These are phyloP conservation scores for Coccomyxa subellipsoidea DNA, from an alignment of 163 green algal species.

Conservation along the genomic window DNA sequence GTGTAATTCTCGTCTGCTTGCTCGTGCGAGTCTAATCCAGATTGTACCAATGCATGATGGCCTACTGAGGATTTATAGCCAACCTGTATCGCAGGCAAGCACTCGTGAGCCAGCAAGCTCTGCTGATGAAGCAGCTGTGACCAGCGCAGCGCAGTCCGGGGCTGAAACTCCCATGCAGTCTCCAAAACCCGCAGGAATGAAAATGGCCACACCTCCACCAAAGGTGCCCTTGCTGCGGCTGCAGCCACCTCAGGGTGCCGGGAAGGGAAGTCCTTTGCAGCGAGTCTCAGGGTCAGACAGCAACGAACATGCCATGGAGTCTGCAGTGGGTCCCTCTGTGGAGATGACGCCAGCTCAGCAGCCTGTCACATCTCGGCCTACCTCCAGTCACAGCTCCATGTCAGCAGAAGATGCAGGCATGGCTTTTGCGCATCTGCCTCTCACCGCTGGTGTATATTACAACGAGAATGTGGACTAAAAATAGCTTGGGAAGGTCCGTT, in stretches of 20 bases:
- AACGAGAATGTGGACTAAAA: too few species aligned
- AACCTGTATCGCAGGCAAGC: not conserved
- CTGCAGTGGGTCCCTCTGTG: not conserved
- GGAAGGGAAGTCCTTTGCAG: not conserved
- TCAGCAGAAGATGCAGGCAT: not conserved
- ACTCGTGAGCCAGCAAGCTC: not conserved
- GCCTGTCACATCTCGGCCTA: not conserved
- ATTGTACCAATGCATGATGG: not conserved
- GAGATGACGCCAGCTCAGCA: not conserved
- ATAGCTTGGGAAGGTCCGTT: too few species aligned
- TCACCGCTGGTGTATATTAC: too few species aligned
- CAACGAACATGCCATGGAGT: not conserved
- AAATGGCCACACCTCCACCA: slow-evolving; percentile 2
- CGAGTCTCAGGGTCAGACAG: not conserved
- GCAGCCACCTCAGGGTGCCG: not conserved
- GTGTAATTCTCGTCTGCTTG: too few species aligned
- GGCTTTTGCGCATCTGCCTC: not conserved
- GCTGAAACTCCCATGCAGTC: not conserved
- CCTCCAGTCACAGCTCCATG: not conserved
- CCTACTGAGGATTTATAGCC: not conserved
- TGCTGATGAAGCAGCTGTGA: not conserved
- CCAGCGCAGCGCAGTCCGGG: not conserved
- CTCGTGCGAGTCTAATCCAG: too few species aligned
- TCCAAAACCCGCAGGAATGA: not conserved
- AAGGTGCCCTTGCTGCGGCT: not conserved